Base-by-base conservation (phyloP, 2,329 filamentous ascomycete genomes). In the Xylaria sp. region DNA sequence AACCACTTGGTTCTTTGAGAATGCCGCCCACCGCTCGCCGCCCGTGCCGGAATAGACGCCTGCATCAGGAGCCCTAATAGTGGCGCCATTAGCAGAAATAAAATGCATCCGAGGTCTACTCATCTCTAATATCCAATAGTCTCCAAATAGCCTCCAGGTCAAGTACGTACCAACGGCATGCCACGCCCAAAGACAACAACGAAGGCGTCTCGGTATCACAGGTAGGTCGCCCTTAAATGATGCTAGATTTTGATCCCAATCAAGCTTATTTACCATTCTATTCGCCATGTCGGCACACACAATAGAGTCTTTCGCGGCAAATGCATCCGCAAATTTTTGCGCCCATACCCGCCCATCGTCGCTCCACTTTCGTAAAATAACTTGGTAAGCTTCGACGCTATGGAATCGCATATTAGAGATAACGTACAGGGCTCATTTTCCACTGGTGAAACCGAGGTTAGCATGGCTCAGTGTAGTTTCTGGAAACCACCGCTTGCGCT, bases 41-140 rank as follows among this genome's bases (percentile, higher is more conserved):
- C 31, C 21, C 19, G 21, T 3, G 38, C 13, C 21, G 47, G 47
- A 17, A 51, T n/a, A 10, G 41, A 47, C 21, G 53, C 53, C 53
- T 47, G 25, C 53, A 55, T 55, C 3, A 55, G 31, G 15, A 55
- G 41, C 40, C 41, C 53, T 55, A n/a, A 33, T 13, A 11, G 31
- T 15, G 10, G 11, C 23, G n/a, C 6, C 11, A 29, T 54, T 33
- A 54, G 38, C 29, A 25, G 17, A 29, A 2, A 19, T 3, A 27
- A 7, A 19, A 6, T 9, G 21, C 9, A 33, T 43, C 7, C 11
- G 4, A 23, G n/a, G 35, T 38, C 19, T 17, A 1, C n/a, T 38
- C 1, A 38, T 17, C n/a, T n/a, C n/a, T n/a, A n/a, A n/a, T n/a
- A n/a, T n/a, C n/a, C n/a, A n/a, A n/a, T n/a, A n/a, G n/a, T n/a